A percentile compares a stretch with the other conserved stretches of the same genome.
phyloP scores from a whole-genome alignment of 2,329 filamentous ascomycete genomes.

The Volutella citrinella region DNA sequence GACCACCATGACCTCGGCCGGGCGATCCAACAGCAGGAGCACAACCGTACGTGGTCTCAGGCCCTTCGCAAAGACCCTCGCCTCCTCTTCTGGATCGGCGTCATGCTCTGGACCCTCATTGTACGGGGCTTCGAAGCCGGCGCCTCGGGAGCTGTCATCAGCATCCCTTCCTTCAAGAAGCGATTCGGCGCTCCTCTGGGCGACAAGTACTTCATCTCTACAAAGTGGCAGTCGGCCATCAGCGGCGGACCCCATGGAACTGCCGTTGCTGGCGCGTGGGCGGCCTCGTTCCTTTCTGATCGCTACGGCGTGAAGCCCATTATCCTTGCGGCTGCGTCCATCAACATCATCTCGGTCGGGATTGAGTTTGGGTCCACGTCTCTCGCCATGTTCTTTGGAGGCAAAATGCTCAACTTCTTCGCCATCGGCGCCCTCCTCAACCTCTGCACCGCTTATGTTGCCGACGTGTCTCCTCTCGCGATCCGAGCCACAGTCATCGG shows the following conservation, averaged over 20 bases:
- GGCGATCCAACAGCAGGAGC: conserved; percentile 29
- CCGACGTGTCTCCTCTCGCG: conserved; percentile 36
- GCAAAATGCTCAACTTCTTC: conserved; percentile 29
- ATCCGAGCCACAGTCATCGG: conserved; percentile 35
- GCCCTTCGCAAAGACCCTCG: conserved; percentile 25
- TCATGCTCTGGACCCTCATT: conserved; percentile 29
- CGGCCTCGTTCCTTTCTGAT: too few relatives aligned
- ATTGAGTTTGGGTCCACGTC: conserved; percentile 29
- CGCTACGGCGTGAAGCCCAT: conserved; percentile 14
- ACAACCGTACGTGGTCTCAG: conserved; percentile 21
- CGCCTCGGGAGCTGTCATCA: conserved; percentile 18
- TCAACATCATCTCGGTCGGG: conserved; percentile 27
- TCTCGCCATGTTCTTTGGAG: conserved; percentile 27
- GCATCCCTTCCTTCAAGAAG: conserved; percentile 18
- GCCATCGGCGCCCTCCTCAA: conserved; percentile 36
- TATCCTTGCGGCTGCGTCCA: conserved; percentile 13
- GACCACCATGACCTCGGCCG: too few relatives aligned
- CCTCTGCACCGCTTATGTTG: conserved; percentile 35
- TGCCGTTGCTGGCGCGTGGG: conserved; percentile 22
- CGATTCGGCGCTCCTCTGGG: conserved; percentile 15
- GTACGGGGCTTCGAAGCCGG: conserved; percentile 27
- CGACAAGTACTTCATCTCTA: conserved; percentile 19
- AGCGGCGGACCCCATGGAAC: conserved; percentile 22
- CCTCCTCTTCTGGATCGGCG: conserved; percentile 27
- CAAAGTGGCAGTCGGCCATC: conserved; percentile 28